Base-by-base conservation (phyloP, 2,329 filamentous ascomycete genomes). In the Alternaria alternata region DNA sequence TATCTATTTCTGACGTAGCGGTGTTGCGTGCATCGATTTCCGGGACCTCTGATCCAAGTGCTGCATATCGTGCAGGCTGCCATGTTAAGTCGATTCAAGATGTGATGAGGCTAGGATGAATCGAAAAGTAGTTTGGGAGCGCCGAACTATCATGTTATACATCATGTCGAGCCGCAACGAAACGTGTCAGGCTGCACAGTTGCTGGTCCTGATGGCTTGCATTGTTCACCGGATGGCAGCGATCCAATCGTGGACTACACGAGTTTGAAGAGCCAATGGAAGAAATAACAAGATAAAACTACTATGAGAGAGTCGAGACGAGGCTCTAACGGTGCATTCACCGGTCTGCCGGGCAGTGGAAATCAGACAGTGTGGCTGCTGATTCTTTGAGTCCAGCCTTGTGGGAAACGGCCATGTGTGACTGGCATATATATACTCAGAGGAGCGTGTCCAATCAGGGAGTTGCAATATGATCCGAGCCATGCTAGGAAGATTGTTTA, bases 121-220 rank as follows among this genome's bases (percentile, higher is more conserved):
- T n/a, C 6, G 9, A 30, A 18, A 18, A 51, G 5, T 3, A 8
- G 41, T 16, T 11, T 11, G 26, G 32, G 12, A 20, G 36, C 11
- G 41, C 18, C 41, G 42, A 30, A 54, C 14, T 28, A 26, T 28
- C 20, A 47, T 51, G 18, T 51, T 61, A 56, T 48, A 48, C 36
- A 20, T 8, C 8, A 32, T 26, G 11, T 34, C 46, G 22, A 18
- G 24, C 42, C 7, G 43, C 44, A 59, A 43, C 53, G 44, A 44
- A 44, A 64, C 53, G 59, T 44, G 44, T 55, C 43, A 54, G 55
- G 61, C 59, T 66, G 64, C 63, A 63, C 59, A 63, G 60, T 57
- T 47, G 51, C 44, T 32, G 20, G 24, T 48, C 52, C 57, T 60
- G 49, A 44, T 56, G 54, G 54, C 61, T 59, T 66, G 56, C 41